These are phyloP conservation scores for Toxicodendron radicans DNA, from an alignment of 345 rosid genomes.

Conservation along the genomic window DNA sequence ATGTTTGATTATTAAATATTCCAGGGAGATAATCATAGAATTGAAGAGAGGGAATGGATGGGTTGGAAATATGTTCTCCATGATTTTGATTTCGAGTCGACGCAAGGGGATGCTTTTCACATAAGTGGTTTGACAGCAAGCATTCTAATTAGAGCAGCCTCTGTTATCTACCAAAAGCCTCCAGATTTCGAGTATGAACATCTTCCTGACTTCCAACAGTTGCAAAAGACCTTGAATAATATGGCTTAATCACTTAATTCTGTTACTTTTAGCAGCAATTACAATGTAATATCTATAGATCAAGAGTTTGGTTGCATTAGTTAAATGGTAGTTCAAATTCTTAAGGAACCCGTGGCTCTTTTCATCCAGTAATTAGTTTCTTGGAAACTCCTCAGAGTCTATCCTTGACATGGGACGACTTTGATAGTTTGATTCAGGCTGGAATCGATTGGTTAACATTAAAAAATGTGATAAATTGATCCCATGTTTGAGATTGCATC, in stretches of 20 bases:
- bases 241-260: neutral
- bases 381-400: neutral
- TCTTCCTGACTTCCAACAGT: conserved; percentile 35
- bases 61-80: conserved; percentile 33
- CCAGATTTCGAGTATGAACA: conserved; percentile 15
- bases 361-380: neutral
- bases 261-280: too few relatives aligned
- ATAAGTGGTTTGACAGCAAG: conserved; percentile 39
- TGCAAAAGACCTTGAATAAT: conserved; percentile 19
- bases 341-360: neutral
- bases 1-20: neutral
- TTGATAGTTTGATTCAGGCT: too few relatives aligned
- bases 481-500: too few relatives aligned
- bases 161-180: conserved; percentile 27
- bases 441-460: too few relatives aligned
- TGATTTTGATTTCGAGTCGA: conserved; percentile 22
- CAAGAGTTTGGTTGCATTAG: too few relatives aligned
- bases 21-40: conserved; percentile 38
- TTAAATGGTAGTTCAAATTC: neutral
- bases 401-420: too few relatives aligned
- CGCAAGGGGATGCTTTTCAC: conserved; percentile 17
- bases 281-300: too few relatives aligned
- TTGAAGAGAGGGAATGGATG: conserved; percentile 39
- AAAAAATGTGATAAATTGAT: too few relatives aligned
- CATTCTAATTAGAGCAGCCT: conserved; percentile 38